A percentile compares a stretch with the other conserved stretches of the same genome.
Conservation (phyloP, 2,329 filamentous ascomycete genomes). For the Diaporthe velutina region DNA sequence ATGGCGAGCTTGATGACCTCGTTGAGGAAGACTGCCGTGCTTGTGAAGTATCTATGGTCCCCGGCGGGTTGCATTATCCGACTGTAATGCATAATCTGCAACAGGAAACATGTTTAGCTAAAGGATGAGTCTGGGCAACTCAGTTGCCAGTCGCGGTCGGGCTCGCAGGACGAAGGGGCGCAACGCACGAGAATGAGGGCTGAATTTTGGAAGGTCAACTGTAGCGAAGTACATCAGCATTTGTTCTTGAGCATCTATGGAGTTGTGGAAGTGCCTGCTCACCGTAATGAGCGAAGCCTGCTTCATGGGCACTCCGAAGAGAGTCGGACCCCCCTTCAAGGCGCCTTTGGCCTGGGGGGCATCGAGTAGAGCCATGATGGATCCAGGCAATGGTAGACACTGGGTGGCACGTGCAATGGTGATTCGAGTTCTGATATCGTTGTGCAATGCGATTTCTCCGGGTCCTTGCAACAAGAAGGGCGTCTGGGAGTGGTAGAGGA, state of each 20-base stretch:
- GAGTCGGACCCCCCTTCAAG: constrained; percentile 54
- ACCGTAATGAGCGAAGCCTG: constrained; percentile 76
- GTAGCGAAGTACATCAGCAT: constrained; percentile 44
- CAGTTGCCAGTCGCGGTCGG: background rate
- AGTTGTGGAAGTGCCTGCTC: constrained; percentile 45
- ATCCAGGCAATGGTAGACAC: background rate
- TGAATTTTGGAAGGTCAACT: constrained; percentile 87
- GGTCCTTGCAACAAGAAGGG: background rate
- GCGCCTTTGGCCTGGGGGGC: constrained; percentile 47
- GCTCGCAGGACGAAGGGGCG: constrained; percentile 20
- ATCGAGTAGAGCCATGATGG: constrained; percentile 57
- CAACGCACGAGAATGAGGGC: constrained; percentile 76
- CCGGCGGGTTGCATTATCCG: constrained; percentile 88
- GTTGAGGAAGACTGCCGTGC: constrained; percentile 93
- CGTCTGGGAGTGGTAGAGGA: background rate
- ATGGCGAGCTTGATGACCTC: constrained; percentile 92
- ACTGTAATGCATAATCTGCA: constrained; percentile 92
- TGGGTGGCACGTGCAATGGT: background rate
- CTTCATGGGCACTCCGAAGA: constrained; percentile 76
- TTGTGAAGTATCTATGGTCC: constrained; percentile 91
- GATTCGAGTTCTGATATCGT: background rate
- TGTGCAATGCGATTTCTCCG: background rate
- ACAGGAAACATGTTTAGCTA: constrained; percentile 31
- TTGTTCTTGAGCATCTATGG: background rate
- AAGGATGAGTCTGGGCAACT: background rate